Conservation (phyloP, 129 eudicot genomes). For the Centaurea solstitialis region DNA sequence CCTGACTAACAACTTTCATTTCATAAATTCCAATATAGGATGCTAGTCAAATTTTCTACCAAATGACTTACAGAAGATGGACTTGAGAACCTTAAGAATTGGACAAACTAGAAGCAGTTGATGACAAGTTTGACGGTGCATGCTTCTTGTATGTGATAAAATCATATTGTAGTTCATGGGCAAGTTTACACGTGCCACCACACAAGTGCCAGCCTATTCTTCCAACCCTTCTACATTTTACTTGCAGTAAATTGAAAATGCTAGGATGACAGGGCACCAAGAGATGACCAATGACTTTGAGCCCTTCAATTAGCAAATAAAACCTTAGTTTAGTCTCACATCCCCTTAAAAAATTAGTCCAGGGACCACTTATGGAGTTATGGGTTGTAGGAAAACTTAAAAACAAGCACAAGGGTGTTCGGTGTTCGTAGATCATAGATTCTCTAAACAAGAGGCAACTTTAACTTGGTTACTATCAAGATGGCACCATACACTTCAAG, state of each 20-base stretch:
- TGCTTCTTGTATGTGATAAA: neutral
- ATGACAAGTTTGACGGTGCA: neutral
- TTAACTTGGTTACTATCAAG: neutral
- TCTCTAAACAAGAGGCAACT: neutral
- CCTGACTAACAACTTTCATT: neutral
- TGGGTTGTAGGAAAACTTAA: neutral
- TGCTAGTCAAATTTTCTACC: neutral
- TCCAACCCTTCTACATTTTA: neutral
- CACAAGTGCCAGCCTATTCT: neutral
- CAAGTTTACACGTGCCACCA: neutral
- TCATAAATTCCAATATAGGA: neutral
- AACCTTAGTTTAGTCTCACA: neutral
- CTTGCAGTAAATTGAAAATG: neutral
- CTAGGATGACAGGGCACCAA: neutral
- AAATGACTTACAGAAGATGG: neutral
- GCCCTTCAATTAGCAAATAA: neutral
- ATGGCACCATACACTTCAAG: neutral
- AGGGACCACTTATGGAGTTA: neutral
- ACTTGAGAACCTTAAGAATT: neutral
- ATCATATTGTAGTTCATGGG: neutral
- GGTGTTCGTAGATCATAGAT: neutral
- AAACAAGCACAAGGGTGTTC: neutral
- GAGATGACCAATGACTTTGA: neutral
- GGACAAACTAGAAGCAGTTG: neutral
- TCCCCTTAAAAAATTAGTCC: neutral